Percentiles rank a stretch among this genome's conserved stretches.
Evolutionary conservation across 2,329 filamentous ascomycete genomes (phyloP).

Genomic region (Clonostachys sp.): DNA sequence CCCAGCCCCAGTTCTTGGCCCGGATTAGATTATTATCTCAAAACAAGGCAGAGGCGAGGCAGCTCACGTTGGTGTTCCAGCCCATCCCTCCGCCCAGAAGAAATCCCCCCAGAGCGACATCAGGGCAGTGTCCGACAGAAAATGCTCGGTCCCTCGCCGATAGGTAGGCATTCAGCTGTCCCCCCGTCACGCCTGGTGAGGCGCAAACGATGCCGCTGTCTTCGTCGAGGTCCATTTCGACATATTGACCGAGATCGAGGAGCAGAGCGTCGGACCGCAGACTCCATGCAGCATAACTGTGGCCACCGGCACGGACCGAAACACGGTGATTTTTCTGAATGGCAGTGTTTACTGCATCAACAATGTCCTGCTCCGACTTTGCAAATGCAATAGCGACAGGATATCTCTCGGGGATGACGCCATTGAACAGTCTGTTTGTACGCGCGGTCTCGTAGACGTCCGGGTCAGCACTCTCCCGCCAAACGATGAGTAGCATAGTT

Average conservation of each 20-base stretch:
- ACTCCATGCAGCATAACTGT: constrained; percentile 44
- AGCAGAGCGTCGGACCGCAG: constrained; percentile 39
- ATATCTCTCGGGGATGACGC: not conserved
- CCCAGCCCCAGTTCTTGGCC: constrained; percentile 48
- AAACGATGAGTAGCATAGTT: not conserved
- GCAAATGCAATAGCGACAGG: not conserved
- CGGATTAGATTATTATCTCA: not conserved
- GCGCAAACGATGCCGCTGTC: constrained; percentile 28
- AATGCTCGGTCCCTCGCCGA: constrained; percentile 36
- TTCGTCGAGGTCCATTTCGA: constrained; percentile 29
- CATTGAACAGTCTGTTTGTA: not conserved
- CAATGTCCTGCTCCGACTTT: not conserved
- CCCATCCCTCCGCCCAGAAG: constrained; percentile 53
- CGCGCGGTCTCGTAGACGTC: not conserved
- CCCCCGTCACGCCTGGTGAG: constrained; percentile 42
- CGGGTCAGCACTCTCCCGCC: not conserved
- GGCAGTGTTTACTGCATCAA: not conserved
- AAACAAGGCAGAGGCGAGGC: not conserved
- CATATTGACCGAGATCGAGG: constrained; percentile 24
- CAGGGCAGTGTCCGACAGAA: constrained; percentile 48
- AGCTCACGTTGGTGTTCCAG: constrained; percentile 46
- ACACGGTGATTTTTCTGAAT: constrained; percentile 17
- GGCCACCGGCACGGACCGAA: constrained; percentile 42
- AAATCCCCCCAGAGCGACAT: constrained; percentile 52
- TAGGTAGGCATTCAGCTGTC: constrained; percentile 32